Evolutionary conservation across 2,329 filamentous ascomycete species (phyloP), one percentile per base, ranked within the genome.

Genomic region (Colletotrichum cordylinicola): DNA sequence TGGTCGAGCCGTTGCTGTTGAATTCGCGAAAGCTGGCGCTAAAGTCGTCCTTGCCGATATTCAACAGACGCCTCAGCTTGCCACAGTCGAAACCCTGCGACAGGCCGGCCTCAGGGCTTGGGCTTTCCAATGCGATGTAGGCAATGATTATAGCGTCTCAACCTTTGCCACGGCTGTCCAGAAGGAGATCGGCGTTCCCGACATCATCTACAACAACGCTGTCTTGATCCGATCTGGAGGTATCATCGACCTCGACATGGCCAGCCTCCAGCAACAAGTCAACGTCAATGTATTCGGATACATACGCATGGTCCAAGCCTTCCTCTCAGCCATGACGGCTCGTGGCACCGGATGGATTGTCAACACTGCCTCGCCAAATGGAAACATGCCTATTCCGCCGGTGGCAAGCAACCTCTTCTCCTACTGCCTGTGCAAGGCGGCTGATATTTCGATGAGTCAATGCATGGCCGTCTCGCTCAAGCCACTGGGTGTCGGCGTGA

Each of bases 1-100:
- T 0, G 43, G 43, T n/a, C 43, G 43, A 52, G n/a, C n/a, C 0
- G 43, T 52, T 0, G 43, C 12, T 52, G 43, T 52, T 0, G 12
- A 52, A 0, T 52, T 52, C 43, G 43, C 43, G 0, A 52, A 0
- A 52, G 43, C 43, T 16, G n/a, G 43, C 43, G 43, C 43, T 12
- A 21, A 13, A 21, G 43, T 52, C 6, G 12, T 52, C n/a, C 1
- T 52, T 18, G 43, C 43, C 10, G 43, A 52, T 52, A 52, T 52
- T 16, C 43, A 52, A 13, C 43, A 52, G 13, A 8, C n/a, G n/a
- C 43, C 43, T 52, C 43, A 52, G 43, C 6, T 52, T 4, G n/a
- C 43, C 43, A 52, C 43, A 13, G n/a, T 52, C n/a, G 43, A 52
- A 52, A n/a, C 43, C n/a, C n/a, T 52, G 43, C 21, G 43, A 12